Evolutionary conservation across 2,329 filamentous ascomycete genomes (phyloP).

Genomic region (Canariomyces notabilis): DNA sequence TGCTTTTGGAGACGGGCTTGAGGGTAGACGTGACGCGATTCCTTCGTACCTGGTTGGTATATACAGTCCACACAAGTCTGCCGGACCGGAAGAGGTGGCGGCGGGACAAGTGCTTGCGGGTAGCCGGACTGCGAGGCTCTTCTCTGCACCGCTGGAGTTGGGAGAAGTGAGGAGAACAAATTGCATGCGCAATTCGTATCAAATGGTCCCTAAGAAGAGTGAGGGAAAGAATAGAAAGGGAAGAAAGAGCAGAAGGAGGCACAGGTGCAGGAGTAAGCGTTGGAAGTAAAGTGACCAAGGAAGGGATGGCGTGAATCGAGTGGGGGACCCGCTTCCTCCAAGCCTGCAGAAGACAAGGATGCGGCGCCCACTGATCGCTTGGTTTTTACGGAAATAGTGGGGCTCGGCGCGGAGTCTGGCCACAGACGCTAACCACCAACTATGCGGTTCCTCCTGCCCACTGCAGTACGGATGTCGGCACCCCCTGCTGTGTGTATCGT

Average conservation of each 20-base stretch:
- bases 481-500: neutral
- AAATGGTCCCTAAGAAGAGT: neutral
- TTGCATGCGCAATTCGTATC: neutral
- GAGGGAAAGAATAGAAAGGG: neutral
- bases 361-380: constrained; percentile 13
- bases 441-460: constrained; percentile 4
- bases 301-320: constrained; percentile 13
- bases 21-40: constrained; percentile 1
- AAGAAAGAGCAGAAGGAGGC: constrained; percentile 6
- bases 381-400: constrained; percentile 14
- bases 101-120: constrained; percentile 4
- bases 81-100: neutral
- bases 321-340: constrained; percentile 11
- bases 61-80: neutral
- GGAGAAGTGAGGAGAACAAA: neutral
- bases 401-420: constrained; percentile 16
- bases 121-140: neutral
- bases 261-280: constrained; percentile 11
- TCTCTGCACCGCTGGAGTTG: constrained; percentile 1
- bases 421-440: neutral
- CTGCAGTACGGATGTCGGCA: constrained; percentile 4
- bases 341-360: constrained; percentile 15
- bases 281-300: constrained; percentile 3
- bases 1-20: constrained; percentile 22
- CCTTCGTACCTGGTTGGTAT: constrained; percentile 1